These are phyloP conservation scores for Wickerhamomyces tratensis DNA, from an alignment of 805 yeast species.

Conservation along the genomic window DNA sequence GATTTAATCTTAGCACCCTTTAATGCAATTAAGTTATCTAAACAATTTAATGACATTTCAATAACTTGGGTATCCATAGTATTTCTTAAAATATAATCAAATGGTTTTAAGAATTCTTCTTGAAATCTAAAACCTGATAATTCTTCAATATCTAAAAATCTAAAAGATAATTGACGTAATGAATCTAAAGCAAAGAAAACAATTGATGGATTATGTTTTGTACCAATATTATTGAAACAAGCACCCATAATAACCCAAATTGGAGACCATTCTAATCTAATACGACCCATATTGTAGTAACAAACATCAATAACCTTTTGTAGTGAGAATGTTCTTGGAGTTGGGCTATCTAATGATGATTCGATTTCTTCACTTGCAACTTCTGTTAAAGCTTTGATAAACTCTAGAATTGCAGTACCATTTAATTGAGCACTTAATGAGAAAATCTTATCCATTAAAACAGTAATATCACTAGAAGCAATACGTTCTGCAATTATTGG, in stretches of 20 bases:
- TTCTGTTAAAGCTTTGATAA: conserved; percentile 77
- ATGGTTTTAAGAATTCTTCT: conserved; percentile 86
- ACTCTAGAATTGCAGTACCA: conserved; percentile 79
- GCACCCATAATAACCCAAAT: conserved; percentile 92
- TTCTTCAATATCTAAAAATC: conserved; percentile 91
- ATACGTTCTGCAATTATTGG: conserved; percentile 47
- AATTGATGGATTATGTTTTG: conserved; percentile 65
- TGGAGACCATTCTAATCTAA: conserved; percentile 93
- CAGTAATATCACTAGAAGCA: conserved; percentile 60
- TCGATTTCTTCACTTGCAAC: conserved; percentile 89
- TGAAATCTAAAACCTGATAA: conserved; percentile 93
- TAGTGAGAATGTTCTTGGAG: conserved; percentile 86
- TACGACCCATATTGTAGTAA: conserved; percentile 94
- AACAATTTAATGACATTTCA: conserved; percentile 84
- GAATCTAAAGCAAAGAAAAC: conserved; percentile 91
- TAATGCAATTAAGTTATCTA: conserved; percentile 73
- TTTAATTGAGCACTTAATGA: conserved; percentile 70
- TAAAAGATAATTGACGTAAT: conserved; percentile 81
- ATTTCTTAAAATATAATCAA: conserved; percentile 65
- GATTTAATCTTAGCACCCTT: conserved; percentile 70
- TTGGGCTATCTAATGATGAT: conserved; percentile 68
- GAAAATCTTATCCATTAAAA: conserved; percentile 79
- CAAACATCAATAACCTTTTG: conserved; percentile 97
- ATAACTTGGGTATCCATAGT: conserved; percentile 63
- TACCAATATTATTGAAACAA: conserved; percentile 77